These are phyloP conservation scores for Myochromella boudieri DNA, from an alignment of 768 basidiomycete genomes.

Conservation along the genomic window DNA sequence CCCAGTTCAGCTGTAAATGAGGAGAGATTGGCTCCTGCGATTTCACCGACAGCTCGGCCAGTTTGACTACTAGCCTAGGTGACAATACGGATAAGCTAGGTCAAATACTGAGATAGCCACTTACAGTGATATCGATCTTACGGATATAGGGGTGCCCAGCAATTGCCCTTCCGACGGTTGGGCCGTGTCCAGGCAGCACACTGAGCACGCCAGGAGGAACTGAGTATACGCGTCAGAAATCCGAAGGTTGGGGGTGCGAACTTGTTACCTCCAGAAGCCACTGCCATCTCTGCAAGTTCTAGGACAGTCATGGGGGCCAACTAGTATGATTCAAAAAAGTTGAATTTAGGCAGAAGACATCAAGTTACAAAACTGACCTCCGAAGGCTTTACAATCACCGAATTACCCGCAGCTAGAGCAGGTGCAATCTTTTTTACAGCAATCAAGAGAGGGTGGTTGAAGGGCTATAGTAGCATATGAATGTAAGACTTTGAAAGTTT, in stretches of 20 bases:
- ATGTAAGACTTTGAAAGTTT: neutral
- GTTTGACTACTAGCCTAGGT: slow-evolving; percentile 74
- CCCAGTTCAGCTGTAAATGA: slow-evolving; percentile 83
- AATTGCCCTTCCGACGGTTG: slow-evolving; percentile 61
- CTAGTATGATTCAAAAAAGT: slow-evolving; percentile 29
- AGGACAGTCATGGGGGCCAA: slow-evolving; percentile 79
- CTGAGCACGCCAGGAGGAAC: slow-evolving; percentile 78
- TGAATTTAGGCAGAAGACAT: slow-evolving; percentile 1
- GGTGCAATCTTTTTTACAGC: slow-evolving; percentile 88
- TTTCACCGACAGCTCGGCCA: slow-evolving; percentile 69
- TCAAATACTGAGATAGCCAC: slow-evolving; percentile 13
- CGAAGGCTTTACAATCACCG: slow-evolving; percentile 80
- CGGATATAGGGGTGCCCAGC: slow-evolving; percentile 64
- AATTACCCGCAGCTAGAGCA: slow-evolving; percentile 82
- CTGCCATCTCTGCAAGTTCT: slow-evolving; percentile 68
- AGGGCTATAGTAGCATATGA: slow-evolving; percentile 49
- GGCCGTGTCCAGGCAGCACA: slow-evolving; percentile 73
- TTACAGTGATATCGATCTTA: slow-evolving; percentile 84
- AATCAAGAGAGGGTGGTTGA: slow-evolving; percentile 89
- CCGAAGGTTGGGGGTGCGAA: neutral
- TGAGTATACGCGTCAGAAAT: slow-evolving; percentile 24
- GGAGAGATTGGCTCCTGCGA: slow-evolving; percentile 74
- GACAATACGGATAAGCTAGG: neutral
- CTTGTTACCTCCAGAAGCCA: slow-evolving; percentile 59
- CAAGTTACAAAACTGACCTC: slow-evolving; percentile 42